These are phyloP conservation scores for Astrephomene gubernaculifera DNA, from an alignment of 139 green algal species.

Conservation along the genomic window DNA sequence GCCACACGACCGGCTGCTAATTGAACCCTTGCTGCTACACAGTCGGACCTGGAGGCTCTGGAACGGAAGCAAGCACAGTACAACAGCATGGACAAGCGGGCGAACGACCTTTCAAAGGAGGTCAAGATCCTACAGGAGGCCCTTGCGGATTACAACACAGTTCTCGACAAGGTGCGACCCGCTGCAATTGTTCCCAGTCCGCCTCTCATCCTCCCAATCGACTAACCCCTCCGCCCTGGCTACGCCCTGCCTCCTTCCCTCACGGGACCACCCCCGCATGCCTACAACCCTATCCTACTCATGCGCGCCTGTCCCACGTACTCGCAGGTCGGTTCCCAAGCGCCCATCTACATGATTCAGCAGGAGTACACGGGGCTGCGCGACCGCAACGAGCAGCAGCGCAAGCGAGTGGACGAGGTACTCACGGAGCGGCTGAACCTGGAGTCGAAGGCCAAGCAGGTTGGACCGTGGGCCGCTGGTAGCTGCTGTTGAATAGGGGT, in stretches of 20 bases:
- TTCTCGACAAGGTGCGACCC: slow-evolving; percentile 84
- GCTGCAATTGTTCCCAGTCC: no score
- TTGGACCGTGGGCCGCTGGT: no score
- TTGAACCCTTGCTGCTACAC: neutral
- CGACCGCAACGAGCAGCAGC: slow-evolving; percentile 69
- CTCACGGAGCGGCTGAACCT: slow-evolving; percentile 73
- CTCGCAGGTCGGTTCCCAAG: slow-evolving; percentile 68
- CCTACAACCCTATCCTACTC: no score
- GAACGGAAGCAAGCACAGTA: slow-evolving; percentile 64
- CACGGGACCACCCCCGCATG: no score
- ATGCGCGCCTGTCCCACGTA: neutral
- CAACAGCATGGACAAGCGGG: slow-evolving; percentile 59
- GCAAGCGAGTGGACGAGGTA: slow-evolving; percentile 68
- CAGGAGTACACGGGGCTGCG: slow-evolving; percentile 57
- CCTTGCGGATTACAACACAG: slow-evolving; percentile 81
- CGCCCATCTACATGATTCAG: slow-evolving; percentile 64
- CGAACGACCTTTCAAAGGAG: slow-evolving; percentile 65
- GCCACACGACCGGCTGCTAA: neutral
- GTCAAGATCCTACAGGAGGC: slow-evolving; percentile 77
- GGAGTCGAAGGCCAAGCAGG: slow-evolving; percentile 67
- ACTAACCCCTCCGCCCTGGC: no score
- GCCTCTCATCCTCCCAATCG: no score
- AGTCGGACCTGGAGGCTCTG: slow-evolving; percentile 63
- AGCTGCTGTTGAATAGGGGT: no score
- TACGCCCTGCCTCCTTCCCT: no score